Evolutionary conservation across 2,329 filamentous ascomycete species (phyloP).

Genomic region (Seiridium cupressi): DNA sequence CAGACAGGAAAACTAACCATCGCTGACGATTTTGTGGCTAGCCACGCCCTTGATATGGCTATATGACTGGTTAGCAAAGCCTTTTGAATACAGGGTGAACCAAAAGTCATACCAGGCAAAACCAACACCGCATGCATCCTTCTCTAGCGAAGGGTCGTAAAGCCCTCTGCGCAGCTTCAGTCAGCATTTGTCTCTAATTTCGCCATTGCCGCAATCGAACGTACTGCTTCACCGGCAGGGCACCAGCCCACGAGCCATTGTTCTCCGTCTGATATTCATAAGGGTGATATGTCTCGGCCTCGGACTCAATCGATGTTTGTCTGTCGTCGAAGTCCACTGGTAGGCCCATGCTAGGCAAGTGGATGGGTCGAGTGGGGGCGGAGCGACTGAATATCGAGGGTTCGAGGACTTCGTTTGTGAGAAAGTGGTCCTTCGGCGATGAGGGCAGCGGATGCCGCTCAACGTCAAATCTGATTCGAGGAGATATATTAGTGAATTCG

Average conservation of each 20-base stretch:
- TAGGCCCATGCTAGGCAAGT: slow-evolving; percentile 69
- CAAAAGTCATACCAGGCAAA: slow-evolving; percentile 75
- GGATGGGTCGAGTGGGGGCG: slow-evolving; percentile 16
- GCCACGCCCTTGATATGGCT: slow-evolving; percentile 96
- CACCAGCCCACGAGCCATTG: slow-evolving; percentile 86
- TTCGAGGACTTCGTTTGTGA: slow-evolving; percentile 6
- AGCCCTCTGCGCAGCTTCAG: slow-evolving; percentile 58
- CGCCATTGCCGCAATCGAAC: slow-evolving; percentile 20
- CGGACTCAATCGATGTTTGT: slow-evolving; percentile 60
- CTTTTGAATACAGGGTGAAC: not conserved
- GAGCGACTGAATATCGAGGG: slow-evolving; percentile 14
- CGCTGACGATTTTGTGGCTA: slow-evolving; percentile 97
- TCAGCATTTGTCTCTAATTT: slow-evolving; percentile 12
- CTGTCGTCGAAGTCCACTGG: slow-evolving; percentile 67
- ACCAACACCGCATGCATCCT: slow-evolving; percentile 99
- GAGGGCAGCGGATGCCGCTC: slow-evolving; percentile 11
- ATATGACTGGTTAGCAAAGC: slow-evolving; percentile 7
- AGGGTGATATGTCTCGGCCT: slow-evolving; percentile 59
- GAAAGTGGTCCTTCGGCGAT: slow-evolving; percentile 7
- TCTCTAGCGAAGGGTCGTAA: slow-evolving; percentile 93
- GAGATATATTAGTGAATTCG: not conserved
- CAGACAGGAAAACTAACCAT: slow-evolving; percentile 64
- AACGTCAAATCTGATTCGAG: not conserved
- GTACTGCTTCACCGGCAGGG: slow-evolving; percentile 90
- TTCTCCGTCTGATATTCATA: slow-evolving; percentile 90